These are phyloP conservation scores for Strobilomyces dryophilus DNA, from an alignment of 768 basidiomycete genomes.

Conservation along the genomic window DNA sequence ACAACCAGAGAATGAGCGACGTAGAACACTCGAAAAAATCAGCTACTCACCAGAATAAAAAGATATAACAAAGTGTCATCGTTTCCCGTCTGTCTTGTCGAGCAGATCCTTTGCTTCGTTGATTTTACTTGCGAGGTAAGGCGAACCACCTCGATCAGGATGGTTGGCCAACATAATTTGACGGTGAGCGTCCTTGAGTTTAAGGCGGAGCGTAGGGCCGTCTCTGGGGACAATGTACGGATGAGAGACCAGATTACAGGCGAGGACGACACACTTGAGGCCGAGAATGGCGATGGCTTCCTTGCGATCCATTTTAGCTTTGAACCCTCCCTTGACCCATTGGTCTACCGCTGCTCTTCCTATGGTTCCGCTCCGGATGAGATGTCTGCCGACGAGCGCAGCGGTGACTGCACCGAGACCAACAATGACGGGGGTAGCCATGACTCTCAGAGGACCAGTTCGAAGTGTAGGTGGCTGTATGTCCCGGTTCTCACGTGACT, in stretches of 20 bases:
- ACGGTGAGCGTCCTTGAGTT: conserved; percentile 92
- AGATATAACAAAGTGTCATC: conserved; percentile 11
- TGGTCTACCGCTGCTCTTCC: conserved; percentile 65
- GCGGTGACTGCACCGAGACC: conserved; percentile 77
- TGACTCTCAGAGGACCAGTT: conserved; percentile 21
- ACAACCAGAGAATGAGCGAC: conserved; percentile 1
- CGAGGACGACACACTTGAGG: conserved; percentile 65
- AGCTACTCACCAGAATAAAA: conserved; percentile 10
- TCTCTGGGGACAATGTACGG: conserved; percentile 52
- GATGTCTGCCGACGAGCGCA: conserved; percentile 67
- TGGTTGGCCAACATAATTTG: conserved; percentile 98
- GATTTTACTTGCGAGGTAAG: conserved; percentile 96
- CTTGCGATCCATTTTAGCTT: conserved; percentile 90
- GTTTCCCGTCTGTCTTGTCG: conserved; percentile 69
- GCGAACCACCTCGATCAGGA: conserved; percentile 97
- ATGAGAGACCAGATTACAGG: not conserved
- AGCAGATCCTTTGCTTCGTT: conserved; percentile 96
- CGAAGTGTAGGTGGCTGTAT: not conserved
- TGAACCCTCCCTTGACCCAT: conserved; percentile 94
- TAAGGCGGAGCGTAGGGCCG: conserved; percentile 64
- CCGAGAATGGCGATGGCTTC: conserved; percentile 92
- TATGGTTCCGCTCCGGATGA: conserved; percentile 60
- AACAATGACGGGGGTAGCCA: conserved; percentile 77
- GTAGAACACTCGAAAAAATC: not conserved
- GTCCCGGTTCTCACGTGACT: conserved; percentile 10